These are phyloP conservation scores for Gossypium sturtianum DNA, from an alignment of 345 rosid genomes.

Conservation along the genomic window DNA sequence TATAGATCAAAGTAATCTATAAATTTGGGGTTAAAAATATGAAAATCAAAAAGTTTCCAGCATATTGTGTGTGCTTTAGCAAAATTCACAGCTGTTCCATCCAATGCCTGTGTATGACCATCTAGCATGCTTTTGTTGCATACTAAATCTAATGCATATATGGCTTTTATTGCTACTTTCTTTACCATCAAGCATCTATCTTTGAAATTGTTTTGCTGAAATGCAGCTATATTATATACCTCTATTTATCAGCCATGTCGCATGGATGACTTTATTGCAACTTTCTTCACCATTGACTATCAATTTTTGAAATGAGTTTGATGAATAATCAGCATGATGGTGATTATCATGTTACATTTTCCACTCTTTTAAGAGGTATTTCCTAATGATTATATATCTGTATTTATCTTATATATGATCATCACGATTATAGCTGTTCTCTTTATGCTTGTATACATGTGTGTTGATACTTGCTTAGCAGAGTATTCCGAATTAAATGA, in stretches of 20 bases:
- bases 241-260: slow-evolving; percentile 2
- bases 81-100: background rate
- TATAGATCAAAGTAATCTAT: background rate
- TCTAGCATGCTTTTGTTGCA: background rate
- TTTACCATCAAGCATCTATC: background rate
- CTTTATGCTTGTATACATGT: no score
- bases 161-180: background rate
- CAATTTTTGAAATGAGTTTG: background rate
- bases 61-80: background rate
- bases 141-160: background rate
- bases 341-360: background rate
- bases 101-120: background rate
- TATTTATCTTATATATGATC: background rate
- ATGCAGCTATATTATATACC: background rate
- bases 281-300: background rate
- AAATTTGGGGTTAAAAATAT: background rate
- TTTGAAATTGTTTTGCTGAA: background rate
- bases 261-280: background rate
- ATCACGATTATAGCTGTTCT: background rate
- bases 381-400: background rate
- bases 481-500: background rate
- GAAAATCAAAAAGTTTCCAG: background rate
- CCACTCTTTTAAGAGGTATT: background rate
- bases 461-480: background rate
- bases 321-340: background rate